Conservation (phyloP, 2,329 filamentous ascomycete genomes). For the Xylaria sp. region DNA sequence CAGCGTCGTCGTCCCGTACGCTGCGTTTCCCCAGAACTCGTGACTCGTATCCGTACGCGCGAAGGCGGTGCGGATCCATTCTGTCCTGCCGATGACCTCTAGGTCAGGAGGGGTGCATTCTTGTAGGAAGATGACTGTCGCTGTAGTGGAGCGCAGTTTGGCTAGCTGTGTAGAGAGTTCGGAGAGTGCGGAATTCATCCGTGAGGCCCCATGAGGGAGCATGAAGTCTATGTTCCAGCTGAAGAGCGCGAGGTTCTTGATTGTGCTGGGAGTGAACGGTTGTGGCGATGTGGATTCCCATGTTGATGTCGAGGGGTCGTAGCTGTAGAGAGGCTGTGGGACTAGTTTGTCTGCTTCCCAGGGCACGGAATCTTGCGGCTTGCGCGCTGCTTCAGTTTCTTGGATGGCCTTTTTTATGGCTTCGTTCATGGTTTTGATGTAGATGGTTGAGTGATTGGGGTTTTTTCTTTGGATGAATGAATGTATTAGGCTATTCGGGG, state of each 20-base stretch:
- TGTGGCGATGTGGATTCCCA: constrained; percentile 32
- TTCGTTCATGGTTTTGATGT: constrained; percentile 38
- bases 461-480: neutral
- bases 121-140: constrained; percentile 59
- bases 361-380: constrained; percentile 30
- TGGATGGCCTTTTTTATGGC: constrained; percentile 39
- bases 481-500: neutral
- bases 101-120: constrained; percentile 61
- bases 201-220: constrained; percentile 41
- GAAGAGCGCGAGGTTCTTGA: constrained; percentile 41
- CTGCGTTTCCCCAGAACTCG: constrained; percentile 53
- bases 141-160: constrained; percentile 33
- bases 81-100: constrained; percentile 51
- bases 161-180: constrained; percentile 39
- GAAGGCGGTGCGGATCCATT: constrained; percentile 59
- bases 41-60: constrained; percentile 56
- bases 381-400: constrained; percentile 31
- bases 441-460: neutral
- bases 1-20: constrained; percentile 63
- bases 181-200: constrained; percentile 45
- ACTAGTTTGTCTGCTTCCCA: constrained; percentile 44
- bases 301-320: constrained; percentile 31
- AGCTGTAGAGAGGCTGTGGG: constrained; percentile 43
- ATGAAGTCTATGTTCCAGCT: constrained; percentile 52
- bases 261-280: neutral